Evolutionary conservation across 495 filamentous ascomycete genomes (phyloP), one percentile per base, ranked within the genome.

Genomic region (Cercophora samala): DNA sequence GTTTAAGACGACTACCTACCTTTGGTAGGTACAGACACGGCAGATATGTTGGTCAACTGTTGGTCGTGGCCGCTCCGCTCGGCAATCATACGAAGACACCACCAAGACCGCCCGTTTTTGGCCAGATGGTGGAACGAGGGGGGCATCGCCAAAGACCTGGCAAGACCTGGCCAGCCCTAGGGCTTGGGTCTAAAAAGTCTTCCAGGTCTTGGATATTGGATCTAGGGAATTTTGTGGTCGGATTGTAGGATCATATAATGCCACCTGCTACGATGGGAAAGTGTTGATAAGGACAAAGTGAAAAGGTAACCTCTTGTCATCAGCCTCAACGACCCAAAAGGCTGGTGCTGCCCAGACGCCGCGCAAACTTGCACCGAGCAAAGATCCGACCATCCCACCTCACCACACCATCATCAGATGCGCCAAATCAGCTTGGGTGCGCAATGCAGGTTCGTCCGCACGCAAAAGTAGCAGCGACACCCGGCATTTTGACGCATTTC

Each of bases 281-380:
- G 37, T 46, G 37, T 17, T 11, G 37, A 46, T 46, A 46, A 46
- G 9, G 29, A 8, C 8, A 32, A 32, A 32, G 29, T 32, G 8
- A 46, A 46, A 46, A 8, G 37, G 37, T 13, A 46, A 46, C 6
- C 37, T 56, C 53, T 56, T 23, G n/a, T 19, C 53, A 21, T 56
- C 53, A 56, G 53, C 53, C 53, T 56, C 53, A 56, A 54, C 18
- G 53, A 56, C 53, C 53, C 53, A 56, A 56, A 56, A 21, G 53
- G 53, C 53, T 56, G 53, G 53, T 56, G 53, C 53, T 56, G 53
- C 53, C 19, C 53, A 56, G 53, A 56, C n/a, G 53, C n/a, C 53
- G n/a, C 22, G n/a, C 53, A 5, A 19, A 21, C n/a, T 56, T 56
- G 13, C 53, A 56, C 53, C 53, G 53, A 56, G 53, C 53, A 56